A percentile compares a stretch with the other conserved stretches of the same genome.
These are phyloP conservation scores for Fagus sylvatica DNA, from an alignment of 306 rosid genomes.

Conservation along the genomic window DNA sequence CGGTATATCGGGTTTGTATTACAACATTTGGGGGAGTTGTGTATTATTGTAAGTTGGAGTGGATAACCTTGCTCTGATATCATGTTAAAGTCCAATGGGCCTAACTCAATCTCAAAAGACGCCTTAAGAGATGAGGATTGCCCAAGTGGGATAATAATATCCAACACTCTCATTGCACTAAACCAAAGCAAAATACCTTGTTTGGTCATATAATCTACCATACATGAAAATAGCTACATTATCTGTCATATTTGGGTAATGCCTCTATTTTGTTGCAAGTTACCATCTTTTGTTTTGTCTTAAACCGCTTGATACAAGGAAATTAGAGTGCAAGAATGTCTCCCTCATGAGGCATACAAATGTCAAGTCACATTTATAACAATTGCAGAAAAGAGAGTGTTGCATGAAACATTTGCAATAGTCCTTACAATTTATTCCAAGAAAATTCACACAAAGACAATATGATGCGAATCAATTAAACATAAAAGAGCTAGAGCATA, in stretches of 20 bases:
- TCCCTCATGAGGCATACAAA: not conserved
- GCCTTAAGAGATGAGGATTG: too few relatives aligned
- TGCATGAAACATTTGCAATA: not conserved
- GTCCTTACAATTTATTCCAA: not conserved
- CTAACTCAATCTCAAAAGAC: too few relatives aligned
- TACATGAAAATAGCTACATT: too few relatives aligned
- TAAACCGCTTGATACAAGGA: not conserved
- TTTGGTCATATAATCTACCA: too few relatives aligned
- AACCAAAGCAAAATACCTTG: not conserved
- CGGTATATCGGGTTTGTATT: too few relatives aligned
- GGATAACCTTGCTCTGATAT: too few relatives aligned
- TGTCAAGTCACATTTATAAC: not conserved
- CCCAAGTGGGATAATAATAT: too few relatives aligned
- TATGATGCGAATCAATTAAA: not conserved
- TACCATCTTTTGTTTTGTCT: not conserved
- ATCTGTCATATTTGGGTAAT: too few relatives aligned
- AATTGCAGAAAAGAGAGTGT: not conserved
- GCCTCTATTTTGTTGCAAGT: too few relatives aligned
- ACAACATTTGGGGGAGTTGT: too few relatives aligned
- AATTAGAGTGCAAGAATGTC: not conserved
- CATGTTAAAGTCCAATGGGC: too few relatives aligned
- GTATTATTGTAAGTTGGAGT: too few relatives aligned
- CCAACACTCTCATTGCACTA: conserved; percentile 28
- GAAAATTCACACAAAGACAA: not conserved
- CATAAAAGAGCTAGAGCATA: not conserved